Base-by-base conservation (phyloP, 352 stramenopile genomes). In the Phytophthora capsici region DNA sequence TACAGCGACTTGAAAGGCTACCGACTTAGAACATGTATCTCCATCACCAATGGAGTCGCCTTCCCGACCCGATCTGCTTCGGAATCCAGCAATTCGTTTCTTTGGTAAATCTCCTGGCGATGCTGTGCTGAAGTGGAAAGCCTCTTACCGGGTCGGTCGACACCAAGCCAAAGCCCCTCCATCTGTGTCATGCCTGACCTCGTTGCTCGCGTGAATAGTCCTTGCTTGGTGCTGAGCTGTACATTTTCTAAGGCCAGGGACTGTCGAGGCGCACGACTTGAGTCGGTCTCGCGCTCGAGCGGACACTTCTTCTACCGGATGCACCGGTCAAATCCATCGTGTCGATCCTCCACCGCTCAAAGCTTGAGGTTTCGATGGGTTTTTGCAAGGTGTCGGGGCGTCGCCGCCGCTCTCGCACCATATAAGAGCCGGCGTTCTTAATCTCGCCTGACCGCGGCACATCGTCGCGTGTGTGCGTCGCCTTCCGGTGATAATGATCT, bases 241-340 rank as follows among this genome's bases (percentile, higher is more conserved):
- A 43, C 20, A 22, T 22, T 57, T 63, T 49, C 36, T 50, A 37
- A 14, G 56, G 56, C 19, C 46, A 20, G 25, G 22, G 45, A 23
- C 32, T 14, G 26, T 17, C 14, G 45, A 51, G 14, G 14, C 3
- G 40, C 6, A 19, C 44, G 44, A 49, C 4, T 63, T 57, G 56
- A 63, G 56, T 36, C 30, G 25, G 28, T 32, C 23, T 50, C 30
- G 37, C 25, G 16, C 46, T 64, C 50, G 50, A 61, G 34, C 34
- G 50, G 41, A 56, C 55, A 63, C 45, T 64, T 57, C 44, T 67
- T 63, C 59, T 63, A 67, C 59, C 2, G 38, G 23, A 48, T 63
- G 22, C 55, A 63, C 55, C 55, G 22, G 8, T 62, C 51, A 67
- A 67, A 67, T 67, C 59, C 41, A 55, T 34, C 34, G 17, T 44